Evolutionary conservation across 805 yeast genomes (phyloP), one percentile per base, ranked within the genome.

Genomic region (Kodamaea restingae): DNA sequence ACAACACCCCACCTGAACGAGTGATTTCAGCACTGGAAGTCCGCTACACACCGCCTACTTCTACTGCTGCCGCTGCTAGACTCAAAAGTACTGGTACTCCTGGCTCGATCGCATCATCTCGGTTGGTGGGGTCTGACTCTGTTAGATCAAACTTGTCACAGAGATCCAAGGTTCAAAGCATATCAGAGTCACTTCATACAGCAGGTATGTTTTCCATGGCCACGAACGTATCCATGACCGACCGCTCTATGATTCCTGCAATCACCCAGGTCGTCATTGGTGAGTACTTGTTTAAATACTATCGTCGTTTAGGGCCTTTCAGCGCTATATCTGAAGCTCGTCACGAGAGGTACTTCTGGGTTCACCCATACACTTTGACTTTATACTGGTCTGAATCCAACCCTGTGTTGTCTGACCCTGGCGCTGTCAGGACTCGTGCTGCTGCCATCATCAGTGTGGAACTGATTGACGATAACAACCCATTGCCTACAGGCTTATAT

Each of bases 301-400:
- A 82, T 58, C 79, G 93, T 42, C 78, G 80, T 44, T 62, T 84
- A 38, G 90, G 90, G 1, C 83, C 88, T 11, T 68, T 86, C 36
- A 81, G 87, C 27, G 73, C 83, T 1, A 72, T 87, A 15, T 76
- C 91, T 0, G 93, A 88, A 36, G 75, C 76, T 30, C 76, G 96
- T 43, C 98, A 91, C 55, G 93, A 84, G 55, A 75, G 97, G 48
- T 91, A 78, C 65, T 91, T 91, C 73, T 93, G 98, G 98, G 78
- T 93, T 32, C 95, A 91, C 61, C 98, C 98, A 3, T 90, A 90
- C 60, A 83, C 93, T 7, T 65, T 88, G 67, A 87, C 96, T 0
- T 68, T 91, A 34, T 88, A 87, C 60, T 91, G 98, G 98, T 81
- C 91, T 3, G 72, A 76, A 4, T 71, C 80, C 9, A 86, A 85